These are phyloP conservation scores for Trichophyton simii DNA, from an alignment of 2,329 filamentous ascomycete genomes.

Conservation along the genomic window DNA sequence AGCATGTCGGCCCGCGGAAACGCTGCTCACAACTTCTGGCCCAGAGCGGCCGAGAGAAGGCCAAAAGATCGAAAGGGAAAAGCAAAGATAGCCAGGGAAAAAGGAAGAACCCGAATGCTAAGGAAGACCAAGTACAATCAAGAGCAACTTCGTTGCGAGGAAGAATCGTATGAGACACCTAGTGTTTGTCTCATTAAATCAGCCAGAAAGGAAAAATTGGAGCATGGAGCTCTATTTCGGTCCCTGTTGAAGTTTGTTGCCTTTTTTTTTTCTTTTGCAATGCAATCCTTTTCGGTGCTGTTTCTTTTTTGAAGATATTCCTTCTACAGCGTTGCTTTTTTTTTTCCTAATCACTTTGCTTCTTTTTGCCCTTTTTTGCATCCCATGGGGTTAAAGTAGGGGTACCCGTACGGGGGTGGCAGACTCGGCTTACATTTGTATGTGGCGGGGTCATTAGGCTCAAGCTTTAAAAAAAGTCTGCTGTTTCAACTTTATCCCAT, in stretches of 20 bases:
- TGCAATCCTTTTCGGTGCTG: background rate
- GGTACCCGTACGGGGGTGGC: background rate
- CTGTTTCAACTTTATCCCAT: conserved; percentile 3
- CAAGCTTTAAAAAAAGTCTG: background rate
- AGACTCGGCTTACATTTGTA: background rate
- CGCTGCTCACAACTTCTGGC: background rate
- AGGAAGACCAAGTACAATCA: background rate
- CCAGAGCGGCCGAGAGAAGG: background rate
- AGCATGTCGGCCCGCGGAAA: conserved; percentile 2
- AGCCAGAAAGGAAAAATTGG: conserved; percentile 3
- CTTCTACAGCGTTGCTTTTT: background rate
- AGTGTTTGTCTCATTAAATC: conserved; percentile 2
- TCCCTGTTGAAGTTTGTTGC: background rate
- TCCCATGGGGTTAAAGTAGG: background rate
- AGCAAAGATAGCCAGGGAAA: background rate
- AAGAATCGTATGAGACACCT: conserved; percentile 4
- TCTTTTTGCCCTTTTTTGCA: background rate
- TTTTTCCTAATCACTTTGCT: background rate
- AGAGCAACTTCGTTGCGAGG: background rate
- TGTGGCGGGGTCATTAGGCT: background rate
- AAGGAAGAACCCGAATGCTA: conserved; percentile 1
- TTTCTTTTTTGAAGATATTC: background rate
- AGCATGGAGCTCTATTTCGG: conserved; percentile 1
- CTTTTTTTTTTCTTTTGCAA: background rate
- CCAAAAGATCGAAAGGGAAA: background rate